Conservation (phyloP, 345 rosid species). For the Eutrema heterophyllum region DNA sequence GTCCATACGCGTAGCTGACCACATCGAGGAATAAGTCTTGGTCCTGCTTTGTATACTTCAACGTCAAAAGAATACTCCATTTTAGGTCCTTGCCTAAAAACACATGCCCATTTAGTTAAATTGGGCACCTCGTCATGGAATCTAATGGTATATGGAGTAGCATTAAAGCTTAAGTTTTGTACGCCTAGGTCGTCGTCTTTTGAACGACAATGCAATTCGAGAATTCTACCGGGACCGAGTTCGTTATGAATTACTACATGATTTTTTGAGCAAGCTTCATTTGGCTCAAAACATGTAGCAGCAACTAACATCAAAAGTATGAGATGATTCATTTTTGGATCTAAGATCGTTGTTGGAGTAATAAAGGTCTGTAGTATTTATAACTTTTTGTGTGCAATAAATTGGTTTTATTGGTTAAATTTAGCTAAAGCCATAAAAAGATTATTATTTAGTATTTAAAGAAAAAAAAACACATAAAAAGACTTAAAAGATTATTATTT, state of each 20-base stretch:
- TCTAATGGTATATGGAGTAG: neutral
- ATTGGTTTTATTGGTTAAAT: no score
- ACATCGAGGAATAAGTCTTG: neutral
- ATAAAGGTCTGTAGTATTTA: neutral
- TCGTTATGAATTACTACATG: neutral
- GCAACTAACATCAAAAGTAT: neutral
- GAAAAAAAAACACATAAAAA: no score
- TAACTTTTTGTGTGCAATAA: neutral
- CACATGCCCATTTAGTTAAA: neutral
- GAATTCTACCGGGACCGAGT: neutral
- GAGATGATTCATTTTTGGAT: neutral
- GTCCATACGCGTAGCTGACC: neutral
- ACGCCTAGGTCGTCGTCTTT: neutral
- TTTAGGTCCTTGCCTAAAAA: neutral
- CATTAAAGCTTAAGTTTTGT: neutral
- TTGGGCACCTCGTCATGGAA: neutral
- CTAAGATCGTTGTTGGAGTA: neutral
- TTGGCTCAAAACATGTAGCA: neutral
- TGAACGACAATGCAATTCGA: neutral
- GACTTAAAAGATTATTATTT: no score
- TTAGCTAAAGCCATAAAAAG: no score
- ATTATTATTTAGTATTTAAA: no score
- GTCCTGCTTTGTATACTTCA: neutral
- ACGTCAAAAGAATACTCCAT: neutral
- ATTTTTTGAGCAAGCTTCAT: neutral